Conservation (phyloP, 805 yeast genomes). For the Kluyveromyces lactis region DNA sequence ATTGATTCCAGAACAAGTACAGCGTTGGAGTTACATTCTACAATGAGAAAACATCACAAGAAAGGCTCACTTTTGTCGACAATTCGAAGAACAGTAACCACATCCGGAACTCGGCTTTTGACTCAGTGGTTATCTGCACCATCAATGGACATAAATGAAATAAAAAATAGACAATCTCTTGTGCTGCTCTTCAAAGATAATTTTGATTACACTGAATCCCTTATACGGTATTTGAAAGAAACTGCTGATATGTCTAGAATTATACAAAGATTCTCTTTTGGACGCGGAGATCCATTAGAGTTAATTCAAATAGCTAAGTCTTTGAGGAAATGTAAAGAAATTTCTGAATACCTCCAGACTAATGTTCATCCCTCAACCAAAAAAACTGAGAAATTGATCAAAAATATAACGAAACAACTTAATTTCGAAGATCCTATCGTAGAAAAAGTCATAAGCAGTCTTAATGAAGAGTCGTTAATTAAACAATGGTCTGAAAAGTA, state of each 20-base stretch:
- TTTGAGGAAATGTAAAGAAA: slow-evolving; percentile 28
- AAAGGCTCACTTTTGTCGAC: slow-evolving; percentile 67
- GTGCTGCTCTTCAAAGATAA: slow-evolving; percentile 38
- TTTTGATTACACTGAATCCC: slow-evolving; percentile 19
- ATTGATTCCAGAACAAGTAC: slow-evolving; percentile 75
- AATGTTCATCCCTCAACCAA: not conserved
- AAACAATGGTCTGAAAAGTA: slow-evolving; percentile 12
- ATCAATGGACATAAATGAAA: slow-evolving; percentile 46
- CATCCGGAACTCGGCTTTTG: slow-evolving; percentile 73
- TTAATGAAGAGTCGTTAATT: slow-evolving; percentile 33
- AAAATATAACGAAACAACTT: slow-evolving; percentile 22
- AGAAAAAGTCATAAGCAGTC: slow-evolving; percentile 32
- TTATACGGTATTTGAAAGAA: slow-evolving; percentile 33
- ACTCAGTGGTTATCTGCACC: slow-evolving; percentile 82
- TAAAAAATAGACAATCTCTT: slow-evolving; percentile 45
- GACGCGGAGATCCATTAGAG: slow-evolving; percentile 37
- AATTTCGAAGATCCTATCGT: slow-evolving; percentile 36
- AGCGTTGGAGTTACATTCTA: slow-evolving; percentile 61
- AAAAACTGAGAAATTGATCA: not conserved
- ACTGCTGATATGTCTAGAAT: slow-evolving; percentile 53
- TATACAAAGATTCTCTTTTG: slow-evolving; percentile 49
- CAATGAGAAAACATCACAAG: slow-evolving; percentile 47
- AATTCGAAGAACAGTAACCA: slow-evolving; percentile 65
- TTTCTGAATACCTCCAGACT: slow-evolving; percentile 17
- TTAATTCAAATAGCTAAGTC: slow-evolving; percentile 37